A percentile compares a stretch with the other conserved stretches of the same genome.
Evolutionary conservation across 371 early-diverging fungal species (phyloP).

Genomic region (Lichtheimia corymbifera): DNA sequence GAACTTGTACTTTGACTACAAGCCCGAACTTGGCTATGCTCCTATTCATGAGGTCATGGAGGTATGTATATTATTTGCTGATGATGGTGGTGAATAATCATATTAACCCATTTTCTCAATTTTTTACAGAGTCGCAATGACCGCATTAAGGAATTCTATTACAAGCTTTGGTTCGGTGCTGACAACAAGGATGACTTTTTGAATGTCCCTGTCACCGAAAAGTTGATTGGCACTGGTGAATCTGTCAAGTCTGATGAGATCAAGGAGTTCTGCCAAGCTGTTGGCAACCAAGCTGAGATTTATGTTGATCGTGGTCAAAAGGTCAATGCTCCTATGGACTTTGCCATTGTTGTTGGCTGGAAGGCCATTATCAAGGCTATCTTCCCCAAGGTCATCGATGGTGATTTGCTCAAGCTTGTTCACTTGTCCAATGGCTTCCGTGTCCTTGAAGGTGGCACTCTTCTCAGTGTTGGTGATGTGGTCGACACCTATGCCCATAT

Average conservation of each 20-base stretch:
- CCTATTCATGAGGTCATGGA: slow-evolving; percentile 94
- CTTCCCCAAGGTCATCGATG: slow-evolving; percentile 93
- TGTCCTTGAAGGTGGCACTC: slow-evolving; percentile 76
- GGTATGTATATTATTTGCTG: slow-evolving; percentile 15
- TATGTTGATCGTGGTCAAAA: slow-evolving; percentile 74
- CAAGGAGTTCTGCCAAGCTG: slow-evolving; percentile 83
- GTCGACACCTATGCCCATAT: slow-evolving; percentile 80
- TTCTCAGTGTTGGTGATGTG: slow-evolving; percentile 83
- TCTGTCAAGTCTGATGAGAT: slow-evolving; percentile 66
- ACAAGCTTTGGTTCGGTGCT: slow-evolving; percentile 82
- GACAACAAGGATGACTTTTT: slow-evolving; percentile 56
- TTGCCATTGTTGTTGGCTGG: slow-evolving; percentile 94
- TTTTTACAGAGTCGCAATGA: slow-evolving; percentile 75
- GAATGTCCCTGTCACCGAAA: slow-evolving; percentile 55
- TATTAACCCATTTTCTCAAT: slow-evolving; percentile 1
- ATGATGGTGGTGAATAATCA: neutral
- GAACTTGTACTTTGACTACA: slow-evolving; percentile 78
- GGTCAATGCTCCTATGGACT: slow-evolving; percentile 89
- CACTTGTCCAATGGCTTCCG: slow-evolving; percentile 95
- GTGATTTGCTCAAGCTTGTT: slow-evolving; percentile 89
- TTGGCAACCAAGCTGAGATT: slow-evolving; percentile 90
- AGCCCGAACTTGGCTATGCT: slow-evolving; percentile 79
- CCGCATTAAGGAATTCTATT: slow-evolving; percentile 92
- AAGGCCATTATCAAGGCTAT: slow-evolving; percentile 91
- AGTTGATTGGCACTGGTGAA: slow-evolving; percentile 68